Evolutionary conservation across 2,329 filamentous ascomycete genomes (phyloP), one percentile per base, ranked within the genome.

Genomic region (Alternaria longipes): DNA sequence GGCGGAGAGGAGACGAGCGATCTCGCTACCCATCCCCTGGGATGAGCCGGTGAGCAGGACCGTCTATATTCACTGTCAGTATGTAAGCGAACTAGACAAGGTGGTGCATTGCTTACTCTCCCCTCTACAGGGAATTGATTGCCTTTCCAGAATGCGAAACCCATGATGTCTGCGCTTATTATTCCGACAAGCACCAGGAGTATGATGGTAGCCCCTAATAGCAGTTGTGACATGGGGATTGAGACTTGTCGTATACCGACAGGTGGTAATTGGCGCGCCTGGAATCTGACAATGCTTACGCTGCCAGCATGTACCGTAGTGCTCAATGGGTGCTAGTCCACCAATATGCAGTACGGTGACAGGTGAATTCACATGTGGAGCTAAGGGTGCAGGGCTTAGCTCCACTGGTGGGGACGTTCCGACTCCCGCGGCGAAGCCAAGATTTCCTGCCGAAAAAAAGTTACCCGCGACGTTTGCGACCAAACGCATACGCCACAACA

Each of bases 11-110:
- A 93, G 85, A 53, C 87, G 85, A 5, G 90, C 93, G 20, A 90
- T 87, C 53, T 88, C 88, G 69, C 89, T 88, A 61, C 95, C 95
- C 90, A 97, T 92, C 59, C 95, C 95, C 75, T 97, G 92, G 0
- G 95, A 97, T 32, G 90, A 93, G 47, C 95, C 95, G 0, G 95
- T 99, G 54, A 99, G 84, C 56, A 98, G 84, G 54, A 96, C 85
- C 2, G 94, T 97, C 93, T 97, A 69, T 12, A 1, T 20, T 2
- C 2, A 5, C 53, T 18, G 16, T 63, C 9, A 46, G 67, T 16
- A 57, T 56, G 5, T 47, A 5, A 20, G 2, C 14, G 11, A 4
- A 24, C 11, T 18, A 41, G n/a, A 8, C 5, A 20, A 42, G 22
- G 4, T 8, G 4, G 7, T 9, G 4, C 8, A 9, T 14, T 9